Evolutionary conservation across 2,329 filamentous ascomycete genomes (phyloP).

Genomic region (Calonectria pteridis): DNA sequence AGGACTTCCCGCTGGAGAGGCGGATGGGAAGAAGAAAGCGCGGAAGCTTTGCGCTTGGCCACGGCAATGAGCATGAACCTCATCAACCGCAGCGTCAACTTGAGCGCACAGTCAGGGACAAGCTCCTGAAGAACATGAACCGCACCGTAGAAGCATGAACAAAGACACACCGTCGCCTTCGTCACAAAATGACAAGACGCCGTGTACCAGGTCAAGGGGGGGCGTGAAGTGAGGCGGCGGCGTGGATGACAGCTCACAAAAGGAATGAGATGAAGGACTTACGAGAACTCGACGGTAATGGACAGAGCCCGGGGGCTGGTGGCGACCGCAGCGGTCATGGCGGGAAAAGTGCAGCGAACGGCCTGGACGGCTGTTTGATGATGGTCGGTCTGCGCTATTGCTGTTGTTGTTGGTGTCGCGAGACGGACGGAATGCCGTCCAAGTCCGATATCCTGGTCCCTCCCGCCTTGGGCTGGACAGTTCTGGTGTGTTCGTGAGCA

Average conservation of each 20-base stretch:
- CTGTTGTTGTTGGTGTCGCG: background rate
- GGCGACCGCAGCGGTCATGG: conserved; percentile 32
- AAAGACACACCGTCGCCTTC: background rate
- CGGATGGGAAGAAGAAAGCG: conserved; percentile 2
- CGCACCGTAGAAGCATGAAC: background rate
- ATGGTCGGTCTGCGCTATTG: conserved; percentile 7
- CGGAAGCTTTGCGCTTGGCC: conserved; percentile 3
- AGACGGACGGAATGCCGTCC: background rate
- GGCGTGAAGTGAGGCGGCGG: conserved; percentile 27
- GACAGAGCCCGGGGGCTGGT: conserved; percentile 56
- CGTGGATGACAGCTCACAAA: conserved; percentile 43
- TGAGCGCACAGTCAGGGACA: conserved; percentile 16
- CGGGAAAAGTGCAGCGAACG: conserved; percentile 13
- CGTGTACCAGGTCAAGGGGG: conserved; percentile 1
- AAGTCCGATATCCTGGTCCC: conserved; percentile 22
- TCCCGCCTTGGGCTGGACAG: conserved; percentile 1
- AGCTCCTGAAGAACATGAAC: conserved; percentile 15
- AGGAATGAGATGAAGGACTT: conserved; percentile 44
- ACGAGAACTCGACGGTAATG: conserved; percentile 80
- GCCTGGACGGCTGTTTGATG: conserved; percentile 8
- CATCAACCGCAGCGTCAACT: conserved; percentile 11
- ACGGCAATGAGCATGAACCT: conserved; percentile 2
- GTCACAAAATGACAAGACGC: conserved; percentile 8
- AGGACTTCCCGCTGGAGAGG: background rate
- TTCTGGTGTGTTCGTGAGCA: background rate